These are phyloP conservation scores for Alternaria arborescens DNA, from an alignment of 2,329 filamentous ascomycete species.

Conservation along the genomic window DNA sequence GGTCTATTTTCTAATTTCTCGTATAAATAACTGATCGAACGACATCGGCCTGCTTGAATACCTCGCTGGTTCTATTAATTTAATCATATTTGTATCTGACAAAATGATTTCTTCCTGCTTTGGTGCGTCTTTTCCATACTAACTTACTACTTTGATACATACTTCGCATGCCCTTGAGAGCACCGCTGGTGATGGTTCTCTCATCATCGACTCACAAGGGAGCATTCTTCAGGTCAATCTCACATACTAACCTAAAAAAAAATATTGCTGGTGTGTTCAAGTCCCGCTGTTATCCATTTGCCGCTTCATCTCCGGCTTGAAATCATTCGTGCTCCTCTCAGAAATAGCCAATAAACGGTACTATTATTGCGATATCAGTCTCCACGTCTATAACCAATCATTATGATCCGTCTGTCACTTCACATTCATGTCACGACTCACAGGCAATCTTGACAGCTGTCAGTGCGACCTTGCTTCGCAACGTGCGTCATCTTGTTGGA, in stretches of 20 bases:
- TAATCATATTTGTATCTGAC: background rate
- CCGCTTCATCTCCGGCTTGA: background rate
- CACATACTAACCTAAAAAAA: background rate
- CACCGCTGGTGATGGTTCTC: background rate
- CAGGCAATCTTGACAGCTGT: slow-evolving; percentile 15
- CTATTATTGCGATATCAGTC: background rate
- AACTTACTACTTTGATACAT: too few species aligned
- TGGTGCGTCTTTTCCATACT: background rate
- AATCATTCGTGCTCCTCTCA: background rate
- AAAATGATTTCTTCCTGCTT: background rate
- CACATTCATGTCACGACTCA: background rate
- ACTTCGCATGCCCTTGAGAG: background rate
- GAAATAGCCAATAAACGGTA: background rate
- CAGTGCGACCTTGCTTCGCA: slow-evolving; percentile 8
- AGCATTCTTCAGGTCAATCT: background rate
- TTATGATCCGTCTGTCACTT: background rate
- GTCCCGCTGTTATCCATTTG: background rate
- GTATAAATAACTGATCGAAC: background rate
- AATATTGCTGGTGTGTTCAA: background rate
- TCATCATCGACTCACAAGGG: background rate
- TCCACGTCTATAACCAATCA: background rate
- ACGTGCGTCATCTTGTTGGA: background rate
- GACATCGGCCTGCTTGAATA: background rate
- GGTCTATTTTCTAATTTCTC: slow-evolving; percentile 17
- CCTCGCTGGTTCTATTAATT: background rate